A percentile compares a stretch with the other conserved stretches of the same genome.
Conservation (phyloP, 192 early-diverging fungal species). For the Oehlia diaphana region DNA sequence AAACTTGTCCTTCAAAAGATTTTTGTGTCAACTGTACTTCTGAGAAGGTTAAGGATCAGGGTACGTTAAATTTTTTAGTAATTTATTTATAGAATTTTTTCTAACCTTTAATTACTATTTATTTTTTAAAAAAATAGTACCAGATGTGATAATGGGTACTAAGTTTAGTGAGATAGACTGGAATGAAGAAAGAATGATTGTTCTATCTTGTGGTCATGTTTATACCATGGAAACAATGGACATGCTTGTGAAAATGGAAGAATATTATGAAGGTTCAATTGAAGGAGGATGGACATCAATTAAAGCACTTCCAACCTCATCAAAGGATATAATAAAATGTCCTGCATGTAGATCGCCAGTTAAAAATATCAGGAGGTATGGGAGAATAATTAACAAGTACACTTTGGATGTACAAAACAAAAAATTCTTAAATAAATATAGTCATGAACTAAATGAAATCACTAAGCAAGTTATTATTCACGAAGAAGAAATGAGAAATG, state of each 20-base stretch:
- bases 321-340: neutral
- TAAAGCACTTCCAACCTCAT: neutral
- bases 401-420: constrained; percentile 8
- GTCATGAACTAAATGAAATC: neutral
- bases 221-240: constrained; percentile 55
- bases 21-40: constrained; percentile 41
- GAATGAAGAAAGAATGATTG: constrained; percentile 46
- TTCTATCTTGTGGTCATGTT: constrained; percentile 51
- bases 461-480: neutral
- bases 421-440: constrained; percentile 16
- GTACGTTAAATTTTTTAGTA: neutral
- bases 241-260: constrained; percentile 41
- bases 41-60: constrained; percentile 20
- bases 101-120: too few relatives aligned
- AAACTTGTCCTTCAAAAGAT: constrained; percentile 33
- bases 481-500: neutral
- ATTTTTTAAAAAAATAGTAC: too few relatives aligned
- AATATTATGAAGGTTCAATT: constrained; percentile 37
- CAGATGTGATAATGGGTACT: too few relatives aligned
- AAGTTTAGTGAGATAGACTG: constrained; percentile 31
- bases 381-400: constrained; percentile 16
- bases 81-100: too few relatives aligned
- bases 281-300: neutral
- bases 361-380: constrained; percentile 10
- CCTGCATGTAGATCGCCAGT: neutral